Base-by-base conservation (phyloP, 23 red algal genomes). In the Agarophyton chilense region DNA sequence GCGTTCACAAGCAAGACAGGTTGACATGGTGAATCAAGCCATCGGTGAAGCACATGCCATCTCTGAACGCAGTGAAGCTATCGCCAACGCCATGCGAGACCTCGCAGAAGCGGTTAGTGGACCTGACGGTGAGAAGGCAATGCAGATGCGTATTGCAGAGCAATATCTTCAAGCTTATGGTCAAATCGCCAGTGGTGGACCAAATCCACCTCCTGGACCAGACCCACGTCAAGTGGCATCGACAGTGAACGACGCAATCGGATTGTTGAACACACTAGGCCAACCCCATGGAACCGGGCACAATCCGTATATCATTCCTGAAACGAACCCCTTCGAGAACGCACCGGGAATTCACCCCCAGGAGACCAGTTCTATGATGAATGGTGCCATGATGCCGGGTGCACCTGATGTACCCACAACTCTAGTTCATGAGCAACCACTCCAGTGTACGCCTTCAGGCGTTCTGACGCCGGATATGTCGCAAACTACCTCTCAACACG, bases 81-180 rank as follows among this genome's bases (percentile, higher is more conserved):
- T n/a, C n/a, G n/a, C n/a, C n/a, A n/a, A n/a, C n/a, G n/a, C n/a
- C n/a, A n/a, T n/a, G n/a, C n/a, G n/a, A n/a, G n/a, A n/a, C n/a
- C n/a, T n/a, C n/a, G n/a, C 92, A 49, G 84, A 79, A 34, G 74
- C 88, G 14, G 87, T 93, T 43, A 78, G 71, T 19, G 72, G 83
- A 22, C 60, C 84, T 28, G 82, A 73, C 45, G 96, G 92, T 1
- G 53, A 88, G 25, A 73, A 98, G 50, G 96, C 96, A 0, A 83
- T 98, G 62, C 78, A 85, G 29, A 68, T 98, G 81, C 84, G 96
- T 18, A 61, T 98, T 44, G 92, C 92, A 39, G 96, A 98, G 55
- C 96, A 98, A 79, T 98, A 95, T 52, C 53, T 94, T 33, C 44
- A 85, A 24, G 96, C 96, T 16, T 92, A 91, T 58, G 67, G 35